A percentile compares a stretch with the other conserved stretches of the same genome.
These are phyloP conservation scores for Scleromitrula shiraiana DNA, from an alignment of 2,329 filamentous ascomycete species.

Conservation along the genomic window DNA sequence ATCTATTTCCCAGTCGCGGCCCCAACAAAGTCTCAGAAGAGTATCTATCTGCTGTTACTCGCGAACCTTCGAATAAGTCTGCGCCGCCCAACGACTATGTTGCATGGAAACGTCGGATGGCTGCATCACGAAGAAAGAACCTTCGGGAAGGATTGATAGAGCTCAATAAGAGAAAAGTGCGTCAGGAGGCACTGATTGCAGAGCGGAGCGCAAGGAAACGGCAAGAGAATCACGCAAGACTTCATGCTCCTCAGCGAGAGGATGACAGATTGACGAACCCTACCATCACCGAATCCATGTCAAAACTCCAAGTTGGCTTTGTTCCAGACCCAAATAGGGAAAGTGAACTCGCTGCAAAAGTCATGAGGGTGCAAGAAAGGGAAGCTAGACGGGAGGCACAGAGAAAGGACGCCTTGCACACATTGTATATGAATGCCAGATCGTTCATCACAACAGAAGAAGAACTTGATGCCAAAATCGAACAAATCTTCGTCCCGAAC, in stretches of 20 bases:
- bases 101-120: constrained; percentile 66
- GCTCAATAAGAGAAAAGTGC: constrained; percentile 58
- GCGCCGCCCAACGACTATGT: constrained; percentile 24
- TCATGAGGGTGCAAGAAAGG: constrained; percentile 35
- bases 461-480: constrained; percentile 66
- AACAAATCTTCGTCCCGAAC: constrained; percentile 58
- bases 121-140: constrained; percentile 61
- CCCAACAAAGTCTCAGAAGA: constrained; percentile 51
- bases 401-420: constrained; percentile 66
- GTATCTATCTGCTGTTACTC: constrained; percentile 55
- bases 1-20: constrained; percentile 59
- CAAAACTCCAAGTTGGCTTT: constrained; percentile 40
- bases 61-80: constrained; percentile 36
- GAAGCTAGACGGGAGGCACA: constrained; percentile 46
- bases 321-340: constrained; percentile 56
- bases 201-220: constrained; percentile 40
- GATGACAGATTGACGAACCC: constrained; percentile 71
- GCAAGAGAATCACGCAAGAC: constrained; percentile 37
- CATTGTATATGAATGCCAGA: constrained; percentile 82
- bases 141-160: constrained; percentile 62
- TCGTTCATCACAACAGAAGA: constrained; percentile 78
- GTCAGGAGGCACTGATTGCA: constrained; percentile 31
- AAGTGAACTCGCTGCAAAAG: constrained; percentile 40
- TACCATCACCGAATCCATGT: constrained; percentile 49
- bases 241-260: constrained; percentile 59